Conservation (phyloP, 257 asterid genomes). For the Solanum appendiculatum region DNA sequence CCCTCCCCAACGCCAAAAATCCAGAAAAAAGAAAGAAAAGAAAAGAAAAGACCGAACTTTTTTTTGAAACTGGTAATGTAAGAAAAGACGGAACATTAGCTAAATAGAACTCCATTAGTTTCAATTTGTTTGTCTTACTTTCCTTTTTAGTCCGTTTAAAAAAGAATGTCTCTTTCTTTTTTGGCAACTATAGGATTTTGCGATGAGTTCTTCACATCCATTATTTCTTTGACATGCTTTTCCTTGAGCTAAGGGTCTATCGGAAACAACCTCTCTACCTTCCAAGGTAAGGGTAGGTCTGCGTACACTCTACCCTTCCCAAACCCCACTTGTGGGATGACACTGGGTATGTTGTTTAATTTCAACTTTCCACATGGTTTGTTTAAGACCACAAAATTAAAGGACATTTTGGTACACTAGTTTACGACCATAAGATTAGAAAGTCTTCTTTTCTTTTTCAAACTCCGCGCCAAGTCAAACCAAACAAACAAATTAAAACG, state of each 20-base stretch:
- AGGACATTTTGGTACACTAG: neutral
- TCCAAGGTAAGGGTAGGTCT: neutral
- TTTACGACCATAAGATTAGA: neutral
- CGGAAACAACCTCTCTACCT: neutral
- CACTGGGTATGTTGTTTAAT: neutral
- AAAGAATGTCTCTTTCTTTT: neutral
- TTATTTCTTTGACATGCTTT: neutral
- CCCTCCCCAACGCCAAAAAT: neutral
- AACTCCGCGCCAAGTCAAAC: neutral
- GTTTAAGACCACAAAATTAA: too few relatives aligned
- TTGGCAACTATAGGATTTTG: neutral
- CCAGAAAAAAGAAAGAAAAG: neutral
- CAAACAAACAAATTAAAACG: neutral
- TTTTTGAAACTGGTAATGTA: neutral
- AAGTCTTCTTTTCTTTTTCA: neutral
- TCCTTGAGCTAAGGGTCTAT: neutral
- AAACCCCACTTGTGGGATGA: neutral
- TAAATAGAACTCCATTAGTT: neutral
- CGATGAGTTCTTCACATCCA: neutral
- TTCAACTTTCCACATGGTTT: neutral
- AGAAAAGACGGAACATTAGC: neutral
- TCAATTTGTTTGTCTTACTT: neutral
- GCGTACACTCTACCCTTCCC: neutral
- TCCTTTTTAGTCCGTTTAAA: neutral
- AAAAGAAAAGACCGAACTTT: neutral